Evolutionary conservation across 345 rosid genomes (phyloP), one percentile per base, ranked within the genome.

Genomic region (Acer yangbiense): DNA sequence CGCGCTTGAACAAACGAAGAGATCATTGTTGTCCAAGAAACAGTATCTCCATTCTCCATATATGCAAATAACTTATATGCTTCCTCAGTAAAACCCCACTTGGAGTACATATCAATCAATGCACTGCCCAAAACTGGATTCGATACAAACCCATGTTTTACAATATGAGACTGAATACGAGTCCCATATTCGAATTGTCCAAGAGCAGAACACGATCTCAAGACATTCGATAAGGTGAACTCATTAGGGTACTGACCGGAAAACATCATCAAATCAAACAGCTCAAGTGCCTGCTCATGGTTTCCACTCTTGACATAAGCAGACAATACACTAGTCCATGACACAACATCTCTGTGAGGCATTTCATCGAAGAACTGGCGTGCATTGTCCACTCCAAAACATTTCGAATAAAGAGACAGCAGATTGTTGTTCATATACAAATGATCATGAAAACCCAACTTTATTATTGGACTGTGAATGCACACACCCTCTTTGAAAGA

Each of bases 281-380:
- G 18, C 17, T 71, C 79, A 68, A 90, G 81, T 29, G 93, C 89
- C 0, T 79, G 80, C 41, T 68, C 85, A 68, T 86, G 87, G 64
- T 79, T 82, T 69, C 76, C 90, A 46, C 65, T 65, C 74, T 82
- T 83, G 18, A 76, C 81, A 75, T 87, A 81, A 25, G 88, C 88
- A 76, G 96, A 83, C 76, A 91, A 71, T 69, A 89, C 68, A 63
- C 86, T 88, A 0, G 96, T 88, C 92, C 96, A 93, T 0, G 96
- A 89, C 20, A 91, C 93, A 4, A 84, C 92, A 20, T 88, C 91
- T 73, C 76, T 91, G 0, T 58, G 75, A 17, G 88, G 87, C 95
- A 93, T 90, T 91, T 91, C 90, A 12, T 93, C 94, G 84, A 93
- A 91, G 73, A 91, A 68, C 43, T 86, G 83, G 81, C 86, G 90